phyloP scores from a whole-genome alignment of 805 yeast genomes.

The Cyberlindnera misumaiensis region DNA sequence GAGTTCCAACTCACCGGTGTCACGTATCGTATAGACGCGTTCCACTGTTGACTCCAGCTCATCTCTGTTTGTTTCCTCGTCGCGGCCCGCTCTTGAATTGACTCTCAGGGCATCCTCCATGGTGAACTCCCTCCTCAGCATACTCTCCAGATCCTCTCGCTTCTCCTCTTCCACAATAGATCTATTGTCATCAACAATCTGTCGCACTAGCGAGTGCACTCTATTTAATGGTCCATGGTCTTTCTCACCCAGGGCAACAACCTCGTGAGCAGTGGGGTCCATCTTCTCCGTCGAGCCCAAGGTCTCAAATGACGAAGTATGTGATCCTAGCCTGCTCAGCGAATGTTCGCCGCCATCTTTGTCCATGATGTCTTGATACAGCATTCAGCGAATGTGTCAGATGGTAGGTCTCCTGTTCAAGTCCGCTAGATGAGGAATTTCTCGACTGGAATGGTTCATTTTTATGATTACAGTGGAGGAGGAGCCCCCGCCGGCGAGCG shows the following conservation, averaged over 20 bases:
- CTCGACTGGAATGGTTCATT: too few relatives aligned
- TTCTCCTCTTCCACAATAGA: slow-evolving; percentile 1
- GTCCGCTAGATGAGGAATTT: too few relatives aligned
- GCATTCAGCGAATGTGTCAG: too few relatives aligned
- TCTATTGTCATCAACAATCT: slow-evolving; percentile 1
- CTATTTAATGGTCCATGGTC: not conserved
- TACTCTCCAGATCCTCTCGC: not conserved
- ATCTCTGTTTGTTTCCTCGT: too few relatives aligned
- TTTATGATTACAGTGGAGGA: too few relatives aligned
- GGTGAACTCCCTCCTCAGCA: slow-evolving; percentile 5
- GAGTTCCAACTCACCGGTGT: slow-evolving; percentile 3
- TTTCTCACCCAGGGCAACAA: too few relatives aligned
- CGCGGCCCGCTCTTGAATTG: not conserved
- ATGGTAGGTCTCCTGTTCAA: too few relatives aligned
- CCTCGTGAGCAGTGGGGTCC: not conserved
- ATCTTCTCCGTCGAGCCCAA: too few relatives aligned
- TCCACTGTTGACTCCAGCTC: not conserved
- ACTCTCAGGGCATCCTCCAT: slow-evolving; percentile 6
- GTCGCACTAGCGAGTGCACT: not conserved
- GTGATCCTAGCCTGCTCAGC: not conserved
- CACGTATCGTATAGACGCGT: not conserved
- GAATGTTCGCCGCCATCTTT: not conserved
- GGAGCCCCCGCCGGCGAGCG: too few relatives aligned
- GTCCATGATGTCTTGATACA: too few relatives aligned
- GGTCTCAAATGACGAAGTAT: too few relatives aligned